These are phyloP conservation scores for Hymenoscyphus infarciens DNA, from an alignment of 2,329 filamentous ascomycete species.

Conservation along the genomic window DNA sequence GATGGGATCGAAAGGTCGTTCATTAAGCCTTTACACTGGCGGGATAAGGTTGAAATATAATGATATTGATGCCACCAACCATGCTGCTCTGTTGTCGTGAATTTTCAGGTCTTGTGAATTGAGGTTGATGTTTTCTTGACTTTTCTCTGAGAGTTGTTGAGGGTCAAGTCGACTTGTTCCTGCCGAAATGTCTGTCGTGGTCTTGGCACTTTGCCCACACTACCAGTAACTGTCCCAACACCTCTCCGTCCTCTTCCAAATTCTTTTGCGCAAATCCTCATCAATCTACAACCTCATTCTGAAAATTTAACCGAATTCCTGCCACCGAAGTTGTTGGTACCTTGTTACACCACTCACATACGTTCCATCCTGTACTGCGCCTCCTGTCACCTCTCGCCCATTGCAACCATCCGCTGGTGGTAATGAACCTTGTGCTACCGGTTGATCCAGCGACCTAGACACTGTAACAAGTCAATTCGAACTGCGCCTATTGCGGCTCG, in stretches of 20 bases:
- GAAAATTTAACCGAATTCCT: background rate
- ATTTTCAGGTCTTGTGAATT: background rate
- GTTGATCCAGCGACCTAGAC: background rate
- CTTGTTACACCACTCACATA: background rate
- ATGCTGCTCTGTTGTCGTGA: background rate
- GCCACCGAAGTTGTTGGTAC: background rate
- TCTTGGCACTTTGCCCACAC: background rate
- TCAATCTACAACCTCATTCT: background rate
- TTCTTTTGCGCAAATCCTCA: background rate
- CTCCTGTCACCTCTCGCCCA: background rate
- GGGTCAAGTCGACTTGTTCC: background rate
- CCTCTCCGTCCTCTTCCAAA: background rate
- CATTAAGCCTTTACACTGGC: background rate
- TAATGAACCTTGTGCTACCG: background rate
- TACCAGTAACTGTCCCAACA: too few relatives aligned
- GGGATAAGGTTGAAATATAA: slow-evolving; percentile 1
- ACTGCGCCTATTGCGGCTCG: background rate
- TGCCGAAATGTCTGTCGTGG: background rate
- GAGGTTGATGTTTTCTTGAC: background rate
- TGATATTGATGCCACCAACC: background rate
- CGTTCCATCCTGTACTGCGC: background rate
- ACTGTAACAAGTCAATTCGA: background rate
- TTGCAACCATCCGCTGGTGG: background rate
- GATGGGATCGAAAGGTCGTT: slow-evolving; percentile 6
- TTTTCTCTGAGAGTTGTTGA: background rate